phyloP scores from a whole-genome alignment of 352 stramenopile species.

The Globisporangium heterothallicum region DNA sequence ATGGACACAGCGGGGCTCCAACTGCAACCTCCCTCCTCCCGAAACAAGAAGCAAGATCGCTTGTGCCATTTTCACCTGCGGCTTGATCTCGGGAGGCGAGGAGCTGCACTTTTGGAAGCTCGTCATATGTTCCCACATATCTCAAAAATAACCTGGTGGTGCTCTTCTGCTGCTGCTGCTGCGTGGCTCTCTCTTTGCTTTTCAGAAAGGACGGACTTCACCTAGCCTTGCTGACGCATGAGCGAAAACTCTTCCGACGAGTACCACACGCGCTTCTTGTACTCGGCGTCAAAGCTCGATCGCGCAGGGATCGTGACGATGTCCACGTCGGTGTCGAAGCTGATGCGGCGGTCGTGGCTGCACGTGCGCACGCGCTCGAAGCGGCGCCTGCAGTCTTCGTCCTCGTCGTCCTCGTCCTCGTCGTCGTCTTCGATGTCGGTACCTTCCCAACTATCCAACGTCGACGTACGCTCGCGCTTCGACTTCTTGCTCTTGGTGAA shows the following conservation, averaged over 20 bases:
- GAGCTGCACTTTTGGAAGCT: constrained; percentile 1
- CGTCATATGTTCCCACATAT: background rate
- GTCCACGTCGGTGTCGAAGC: constrained; percentile 67
- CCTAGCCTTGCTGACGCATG: constrained; percentile 33
- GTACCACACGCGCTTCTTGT: constrained; percentile 79
- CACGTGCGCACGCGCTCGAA: constrained; percentile 46
- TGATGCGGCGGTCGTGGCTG: constrained; percentile 70
- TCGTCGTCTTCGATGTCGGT: constrained; percentile 46
- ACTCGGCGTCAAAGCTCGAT: constrained; percentile 66
- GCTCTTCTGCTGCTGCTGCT: background rate
- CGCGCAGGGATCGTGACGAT: constrained; percentile 68
- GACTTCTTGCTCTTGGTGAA: constrained; percentile 29
- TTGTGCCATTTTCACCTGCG: no score
- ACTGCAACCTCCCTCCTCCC: background rate
- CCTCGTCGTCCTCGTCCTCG: constrained; percentile 53
- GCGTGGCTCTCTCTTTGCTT: background rate
- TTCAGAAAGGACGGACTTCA: constrained; percentile 3
- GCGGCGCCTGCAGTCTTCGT: constrained; percentile 11
- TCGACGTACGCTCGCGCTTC: constrained; percentile 45
- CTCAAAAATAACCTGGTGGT: background rate
- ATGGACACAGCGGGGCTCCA: constrained; percentile 5
- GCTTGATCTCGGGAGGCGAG: no score
- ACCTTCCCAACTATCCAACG: constrained; percentile 52
- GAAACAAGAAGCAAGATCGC: no score
- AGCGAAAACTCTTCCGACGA: constrained; percentile 54